Evolutionary conservation across 2,329 filamentous ascomycete genomes (phyloP).

Genomic region (Penicillium sp.): DNA sequence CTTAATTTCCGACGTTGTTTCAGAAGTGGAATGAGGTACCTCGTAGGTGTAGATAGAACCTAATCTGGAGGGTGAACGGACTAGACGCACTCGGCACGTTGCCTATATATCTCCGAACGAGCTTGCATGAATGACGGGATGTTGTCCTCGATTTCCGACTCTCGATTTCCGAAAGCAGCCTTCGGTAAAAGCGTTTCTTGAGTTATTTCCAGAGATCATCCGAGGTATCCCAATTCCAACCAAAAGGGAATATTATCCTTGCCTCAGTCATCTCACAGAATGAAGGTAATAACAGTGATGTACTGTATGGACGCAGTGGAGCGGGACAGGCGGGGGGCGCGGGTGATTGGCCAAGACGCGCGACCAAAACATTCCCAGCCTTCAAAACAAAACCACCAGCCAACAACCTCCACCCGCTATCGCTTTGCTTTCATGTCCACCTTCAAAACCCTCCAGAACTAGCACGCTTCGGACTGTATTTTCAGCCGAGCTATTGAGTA

Average conservation of each 20-base stretch:
- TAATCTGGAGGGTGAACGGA: no score
- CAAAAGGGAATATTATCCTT: background rate
- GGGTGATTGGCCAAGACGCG: slow-evolving; percentile 21
- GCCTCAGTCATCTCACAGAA: background rate
- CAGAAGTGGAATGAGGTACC: no score
- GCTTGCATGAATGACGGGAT: no score
- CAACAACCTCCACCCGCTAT: slow-evolving; percentile 5
- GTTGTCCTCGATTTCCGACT: no score
- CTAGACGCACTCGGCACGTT: no score
- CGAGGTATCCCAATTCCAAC: background rate
- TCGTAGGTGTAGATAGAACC: no score
- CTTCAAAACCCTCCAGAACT: background rate
- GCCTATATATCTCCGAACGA: no score
- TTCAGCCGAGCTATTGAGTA: slow-evolving; percentile 13
- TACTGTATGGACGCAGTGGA: background rate
- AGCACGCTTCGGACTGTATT: slow-evolving; percentile 1
- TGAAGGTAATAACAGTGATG: background rate
- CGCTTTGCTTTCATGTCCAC: slow-evolving; percentile 8
- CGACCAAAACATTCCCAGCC: slow-evolving; percentile 23
- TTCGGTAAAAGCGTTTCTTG: no score
- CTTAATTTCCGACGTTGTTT: no score
- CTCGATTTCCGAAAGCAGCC: no score
- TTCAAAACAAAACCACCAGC: slow-evolving; percentile 21
- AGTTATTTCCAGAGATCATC: background rate
- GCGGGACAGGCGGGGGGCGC: slow-evolving; percentile 12